phyloP scores from a whole-genome alignment of 2,329 filamentous ascomycete species.

The Colletotrichum australisinense region DNA sequence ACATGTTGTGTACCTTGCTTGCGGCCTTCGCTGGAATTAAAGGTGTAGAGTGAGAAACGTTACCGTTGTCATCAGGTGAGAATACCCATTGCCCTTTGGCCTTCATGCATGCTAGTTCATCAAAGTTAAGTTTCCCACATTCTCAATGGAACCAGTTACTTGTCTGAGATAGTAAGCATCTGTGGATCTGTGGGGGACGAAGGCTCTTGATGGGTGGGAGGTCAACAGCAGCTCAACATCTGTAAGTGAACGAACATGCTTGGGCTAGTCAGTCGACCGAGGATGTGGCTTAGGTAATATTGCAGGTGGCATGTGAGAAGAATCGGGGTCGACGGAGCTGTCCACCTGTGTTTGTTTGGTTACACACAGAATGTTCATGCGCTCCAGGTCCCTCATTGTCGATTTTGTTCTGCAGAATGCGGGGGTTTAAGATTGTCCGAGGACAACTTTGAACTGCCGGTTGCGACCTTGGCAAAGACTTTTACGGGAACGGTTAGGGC shows the following conservation, averaged over 20 bases:
- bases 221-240: not conserved
- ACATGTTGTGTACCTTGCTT: conserved; percentile 10
- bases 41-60: conserved; percentile 1
- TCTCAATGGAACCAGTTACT: not conserved
- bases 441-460: not conserved
- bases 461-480: not conserved
- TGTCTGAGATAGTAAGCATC: too few species aligned
- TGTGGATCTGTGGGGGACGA: not conserved
- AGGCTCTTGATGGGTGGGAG: not conserved
- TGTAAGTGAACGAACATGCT: not conserved
- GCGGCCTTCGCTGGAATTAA: not conserved
- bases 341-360: too few species aligned
- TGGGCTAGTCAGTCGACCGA: conserved; percentile 19
- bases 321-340: not conserved
- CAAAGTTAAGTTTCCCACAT: not conserved
- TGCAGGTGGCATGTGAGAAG: conserved; percentile 27
- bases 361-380: too few species aligned
- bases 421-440: conserved; percentile 5
- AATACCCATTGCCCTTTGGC: not conserved
- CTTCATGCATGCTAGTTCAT: not conserved
- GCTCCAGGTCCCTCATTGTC: too few species aligned
- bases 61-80: not conserved
- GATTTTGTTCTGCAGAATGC: not conserved
- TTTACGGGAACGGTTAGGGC: not conserved
- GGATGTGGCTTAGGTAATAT: conserved; percentile 26